Evolutionary conservation across 179 eudicot genomes (phyloP).

Genomic region (Amaranthus tricolor): DNA sequence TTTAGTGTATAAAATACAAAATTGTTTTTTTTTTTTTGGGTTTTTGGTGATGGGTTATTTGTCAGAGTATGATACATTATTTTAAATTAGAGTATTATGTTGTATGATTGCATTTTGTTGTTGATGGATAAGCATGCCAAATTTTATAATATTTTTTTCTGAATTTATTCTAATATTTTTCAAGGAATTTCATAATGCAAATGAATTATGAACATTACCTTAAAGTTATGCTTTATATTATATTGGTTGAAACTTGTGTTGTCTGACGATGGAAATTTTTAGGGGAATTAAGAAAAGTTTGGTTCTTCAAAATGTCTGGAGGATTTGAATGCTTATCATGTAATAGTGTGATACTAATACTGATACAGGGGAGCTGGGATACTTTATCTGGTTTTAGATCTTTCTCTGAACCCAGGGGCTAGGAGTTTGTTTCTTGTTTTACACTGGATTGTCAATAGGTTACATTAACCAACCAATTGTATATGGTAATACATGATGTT

Average conservation of each 20-base stretch:
- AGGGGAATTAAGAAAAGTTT: neutral
- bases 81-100: constrained; percentile 8
- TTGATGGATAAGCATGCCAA: constrained; percentile 1
- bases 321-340: neutral
- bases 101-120: constrained; percentile 17
- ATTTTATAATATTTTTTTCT: neutral
- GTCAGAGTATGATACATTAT: neutral
- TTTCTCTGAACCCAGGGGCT: too few relatives aligned
- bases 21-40: neutral
- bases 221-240: neutral
- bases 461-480: too few relatives aligned
- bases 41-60: neutral
- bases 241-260: neutral
- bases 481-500: too few relatives aligned
- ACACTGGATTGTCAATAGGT: too few relatives aligned
- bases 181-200: neutral
- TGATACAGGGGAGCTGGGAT: neutral
- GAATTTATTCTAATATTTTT: neutral
- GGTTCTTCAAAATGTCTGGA: neutral
- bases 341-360: neutral
- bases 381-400: too few relatives aligned
- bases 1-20: neutral
- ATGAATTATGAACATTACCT: constrained; percentile 3
- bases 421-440: too few relatives aligned
- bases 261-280: neutral